These are phyloP conservation scores for Calonectria pseudoreteaudii DNA, from an alignment of 2,329 filamentous ascomycete genomes.

Conservation along the genomic window DNA sequence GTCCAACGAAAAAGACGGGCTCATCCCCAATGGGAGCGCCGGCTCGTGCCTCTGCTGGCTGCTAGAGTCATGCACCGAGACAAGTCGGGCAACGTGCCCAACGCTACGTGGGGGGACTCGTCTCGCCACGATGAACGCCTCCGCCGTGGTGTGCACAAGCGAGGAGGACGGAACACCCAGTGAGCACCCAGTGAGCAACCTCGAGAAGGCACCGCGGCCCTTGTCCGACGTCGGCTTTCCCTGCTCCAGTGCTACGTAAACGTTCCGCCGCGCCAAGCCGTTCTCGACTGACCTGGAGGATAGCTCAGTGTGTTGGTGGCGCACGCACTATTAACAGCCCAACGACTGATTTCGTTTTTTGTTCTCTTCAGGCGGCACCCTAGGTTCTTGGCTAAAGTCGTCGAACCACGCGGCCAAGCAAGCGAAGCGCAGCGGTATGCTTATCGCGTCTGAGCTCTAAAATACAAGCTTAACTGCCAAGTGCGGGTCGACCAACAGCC, in stretches of 20 bases:
- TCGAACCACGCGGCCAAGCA: not conserved
- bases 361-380: too few relatives aligned
- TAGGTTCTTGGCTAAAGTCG: not conserved
- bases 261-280: not conserved
- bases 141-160: not conserved
- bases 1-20: not conserved
- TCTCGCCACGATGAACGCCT: constrained; percentile 5
- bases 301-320: not conserved
- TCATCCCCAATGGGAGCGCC: not conserved
- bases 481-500: not conserved
- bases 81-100: not conserved
- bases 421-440: not conserved
- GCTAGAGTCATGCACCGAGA: not conserved
- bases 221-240: not conserved
- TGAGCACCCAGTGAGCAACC: not conserved
- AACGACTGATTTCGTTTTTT: not conserved
- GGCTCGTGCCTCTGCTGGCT: not conserved
- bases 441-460: constrained; percentile 2
- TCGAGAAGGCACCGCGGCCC: not conserved
- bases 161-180: not conserved
- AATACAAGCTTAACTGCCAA: constrained; percentile 12
- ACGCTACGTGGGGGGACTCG: constrained; percentile 1
- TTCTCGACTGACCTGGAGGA: not conserved
- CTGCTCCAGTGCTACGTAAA: not conserved
- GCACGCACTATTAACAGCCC: not conserved